A percentile compares a stretch with the other conserved stretches of the same genome.
Conservation (phyloP, 441 rosid genomes). For the Populus hybrid region DNA sequence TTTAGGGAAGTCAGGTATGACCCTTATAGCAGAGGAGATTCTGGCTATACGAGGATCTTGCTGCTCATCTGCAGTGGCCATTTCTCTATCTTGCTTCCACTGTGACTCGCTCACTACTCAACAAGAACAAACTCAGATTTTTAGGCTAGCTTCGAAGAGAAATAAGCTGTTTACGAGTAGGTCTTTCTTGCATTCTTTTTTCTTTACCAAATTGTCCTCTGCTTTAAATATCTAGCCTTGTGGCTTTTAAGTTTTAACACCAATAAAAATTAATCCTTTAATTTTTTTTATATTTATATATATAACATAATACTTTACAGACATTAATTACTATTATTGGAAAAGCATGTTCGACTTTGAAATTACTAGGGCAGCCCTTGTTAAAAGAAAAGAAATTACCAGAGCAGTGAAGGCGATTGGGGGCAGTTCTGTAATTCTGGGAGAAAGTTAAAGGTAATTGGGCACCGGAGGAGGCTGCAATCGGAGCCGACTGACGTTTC, state of each 20-base stretch:
- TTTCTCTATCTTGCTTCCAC: constrained; percentile 25
- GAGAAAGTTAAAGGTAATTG: background rate
- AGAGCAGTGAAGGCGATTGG: constrained; percentile 14
- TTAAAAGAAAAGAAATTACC: constrained; percentile 6
- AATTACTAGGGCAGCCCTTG: background rate
- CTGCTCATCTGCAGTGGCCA: constrained; percentile 45
- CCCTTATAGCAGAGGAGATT: constrained; percentile 71
- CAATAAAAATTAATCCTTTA: background rate
- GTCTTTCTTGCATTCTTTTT: background rate
- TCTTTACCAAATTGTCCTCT: background rate
- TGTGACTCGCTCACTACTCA: constrained; percentile 13
- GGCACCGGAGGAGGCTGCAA: background rate
- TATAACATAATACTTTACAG: too few relatives aligned
- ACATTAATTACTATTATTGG: background rate
- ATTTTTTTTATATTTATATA: too few relatives aligned
- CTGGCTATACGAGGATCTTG: constrained; percentile 61
- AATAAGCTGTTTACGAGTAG: background rate
- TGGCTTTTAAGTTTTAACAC: background rate
- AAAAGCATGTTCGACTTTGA: background rate
- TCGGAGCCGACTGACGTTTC: background rate
- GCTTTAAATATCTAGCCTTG: background rate
- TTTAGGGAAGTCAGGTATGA: constrained; percentile 92
- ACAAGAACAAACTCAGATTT: background rate
- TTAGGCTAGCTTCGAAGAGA: background rate
- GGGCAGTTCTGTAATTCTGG: constrained; percentile 11